These are phyloP conservation scores for Butyriboletus loyo DNA, from an alignment of 768 basidiomycete genomes.

Conservation along the genomic window DNA sequence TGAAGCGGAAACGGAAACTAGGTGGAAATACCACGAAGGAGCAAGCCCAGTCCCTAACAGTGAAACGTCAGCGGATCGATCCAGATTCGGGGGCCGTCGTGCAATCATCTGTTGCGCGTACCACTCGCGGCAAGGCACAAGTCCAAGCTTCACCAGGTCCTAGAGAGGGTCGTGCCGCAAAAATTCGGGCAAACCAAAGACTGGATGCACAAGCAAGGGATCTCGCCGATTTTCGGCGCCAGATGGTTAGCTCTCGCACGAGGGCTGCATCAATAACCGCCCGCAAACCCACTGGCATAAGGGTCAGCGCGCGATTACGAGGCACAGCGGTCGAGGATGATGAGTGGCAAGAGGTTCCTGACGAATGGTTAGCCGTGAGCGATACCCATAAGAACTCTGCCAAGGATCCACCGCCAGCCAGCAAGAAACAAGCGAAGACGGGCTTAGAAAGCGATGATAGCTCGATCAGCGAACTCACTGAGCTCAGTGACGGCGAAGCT, in stretches of 20 bases:
- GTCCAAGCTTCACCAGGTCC: conserved; percentile 27
- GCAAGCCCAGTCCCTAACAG: conserved; percentile 9
- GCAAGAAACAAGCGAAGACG: conserved; percentile 36
- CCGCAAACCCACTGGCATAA: conserved; percentile 48
- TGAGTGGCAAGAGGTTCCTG: conserved; percentile 78
- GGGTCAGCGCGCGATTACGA: conserved; percentile 64
- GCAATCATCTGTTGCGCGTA: conserved; percentile 7
- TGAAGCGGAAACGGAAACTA: conserved; percentile 43
- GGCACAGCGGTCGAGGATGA: conserved; percentile 50
- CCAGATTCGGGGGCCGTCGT: background rate
- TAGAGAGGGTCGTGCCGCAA: conserved; percentile 60
- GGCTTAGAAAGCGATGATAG: conserved; percentile 62
- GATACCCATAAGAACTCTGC: conserved; percentile 16
- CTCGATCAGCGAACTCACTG: conserved; percentile 72
- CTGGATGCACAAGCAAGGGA: conserved; percentile 68
- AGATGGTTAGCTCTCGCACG: conserved; percentile 26
- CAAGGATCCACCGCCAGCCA: conserved; percentile 10
- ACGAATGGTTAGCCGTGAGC: conserved; percentile 54
- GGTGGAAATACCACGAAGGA: conserved; percentile 22
- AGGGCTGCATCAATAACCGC: conserved; percentile 14
- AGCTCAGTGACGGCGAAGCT: conserved; percentile 53
- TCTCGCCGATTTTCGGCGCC: conserved; percentile 58
- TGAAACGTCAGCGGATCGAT: conserved; percentile 29
- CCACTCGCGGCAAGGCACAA: conserved; percentile 15
- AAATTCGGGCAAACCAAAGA: conserved; percentile 66